Evolutionary conservation across 306 rosid genomes (phyloP).

Genomic region (Hylodesmum podocarpum): DNA sequence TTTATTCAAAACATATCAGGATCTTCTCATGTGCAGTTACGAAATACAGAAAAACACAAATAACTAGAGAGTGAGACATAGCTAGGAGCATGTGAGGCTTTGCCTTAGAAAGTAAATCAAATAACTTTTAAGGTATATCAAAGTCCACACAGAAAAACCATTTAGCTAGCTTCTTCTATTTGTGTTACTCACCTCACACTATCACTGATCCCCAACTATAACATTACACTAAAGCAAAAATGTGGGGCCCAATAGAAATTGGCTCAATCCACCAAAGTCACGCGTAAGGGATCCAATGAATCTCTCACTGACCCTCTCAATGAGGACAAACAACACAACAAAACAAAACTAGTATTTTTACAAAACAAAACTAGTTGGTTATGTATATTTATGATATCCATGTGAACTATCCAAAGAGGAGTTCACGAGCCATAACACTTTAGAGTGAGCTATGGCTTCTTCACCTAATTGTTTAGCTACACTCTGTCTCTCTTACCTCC

Average conservation of each 20-base stretch:
- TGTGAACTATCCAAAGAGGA: not conserved
- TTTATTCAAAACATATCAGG: no score
- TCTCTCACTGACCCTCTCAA: not conserved
- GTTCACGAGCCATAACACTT: not conserved
- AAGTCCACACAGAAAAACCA: not conserved
- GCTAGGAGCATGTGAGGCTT: no score
- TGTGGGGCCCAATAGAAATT: not conserved
- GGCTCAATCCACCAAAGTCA: not conserved
- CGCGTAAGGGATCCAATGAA: not conserved
- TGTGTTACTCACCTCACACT: not conserved
- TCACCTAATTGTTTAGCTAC: not conserved
- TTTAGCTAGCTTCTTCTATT: not conserved
- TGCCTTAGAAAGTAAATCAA: not conserved
- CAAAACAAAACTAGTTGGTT: not conserved
- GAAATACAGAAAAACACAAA: not conserved
- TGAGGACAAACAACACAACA: not conserved
- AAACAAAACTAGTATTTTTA: no score
- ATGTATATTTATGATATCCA: not conserved
- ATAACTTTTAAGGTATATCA: not conserved
- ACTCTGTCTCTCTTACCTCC: constrained; percentile 21
- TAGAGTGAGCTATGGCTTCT: constrained; percentile 13
- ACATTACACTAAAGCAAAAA: not conserved
- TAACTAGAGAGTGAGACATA: not conserved
- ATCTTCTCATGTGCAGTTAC: not conserved
- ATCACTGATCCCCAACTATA: not conserved